Evolutionary conservation across 2,329 filamentous ascomycete species (phyloP).

Genomic region (Daldinia eschscholtzii): DNA sequence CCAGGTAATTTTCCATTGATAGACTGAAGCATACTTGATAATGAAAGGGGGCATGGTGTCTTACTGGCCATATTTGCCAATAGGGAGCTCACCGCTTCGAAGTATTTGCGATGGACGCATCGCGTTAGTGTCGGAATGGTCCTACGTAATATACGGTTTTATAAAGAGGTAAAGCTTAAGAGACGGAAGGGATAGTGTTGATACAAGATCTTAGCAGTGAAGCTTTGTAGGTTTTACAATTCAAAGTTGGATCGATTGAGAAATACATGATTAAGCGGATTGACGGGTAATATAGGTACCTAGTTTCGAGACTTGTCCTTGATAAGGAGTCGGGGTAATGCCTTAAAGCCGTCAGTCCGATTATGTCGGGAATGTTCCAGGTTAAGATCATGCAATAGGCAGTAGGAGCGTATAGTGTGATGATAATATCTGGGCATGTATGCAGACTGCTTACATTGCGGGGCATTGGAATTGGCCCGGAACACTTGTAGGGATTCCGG

Average conservation of each 20-base stretch:
- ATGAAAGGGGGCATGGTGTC: not conserved
- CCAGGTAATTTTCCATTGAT: not conserved
- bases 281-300: no score
- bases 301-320: not conserved
- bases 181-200: not conserved
- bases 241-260: not conserved
- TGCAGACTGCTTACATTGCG: slow-evolving; percentile 29
- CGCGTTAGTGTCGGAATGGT: not conserved
- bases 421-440: not conserved
- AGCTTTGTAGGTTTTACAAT: not conserved
- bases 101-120: slow-evolving; percentile 38
- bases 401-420: not conserved
- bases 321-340: slow-evolving; percentile 6
- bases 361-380: not conserved
- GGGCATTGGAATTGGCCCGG: slow-evolving; percentile 7
- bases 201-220: not conserved
- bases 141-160: not conserved
- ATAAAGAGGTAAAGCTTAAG: not conserved
- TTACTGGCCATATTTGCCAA: slow-evolving; percentile 42
- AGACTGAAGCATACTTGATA: not conserved
- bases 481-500: slow-evolving; percentile 12
- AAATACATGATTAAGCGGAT: not conserved
- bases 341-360: slow-evolving; percentile 22
- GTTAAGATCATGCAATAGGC: slow-evolving; percentile 15
- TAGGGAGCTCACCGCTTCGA: slow-evolving; percentile 30